Evolutionary conservation across 2,329 filamentous ascomycete genomes (phyloP).

Genomic region (Ophiostoma ulmi): DNA sequence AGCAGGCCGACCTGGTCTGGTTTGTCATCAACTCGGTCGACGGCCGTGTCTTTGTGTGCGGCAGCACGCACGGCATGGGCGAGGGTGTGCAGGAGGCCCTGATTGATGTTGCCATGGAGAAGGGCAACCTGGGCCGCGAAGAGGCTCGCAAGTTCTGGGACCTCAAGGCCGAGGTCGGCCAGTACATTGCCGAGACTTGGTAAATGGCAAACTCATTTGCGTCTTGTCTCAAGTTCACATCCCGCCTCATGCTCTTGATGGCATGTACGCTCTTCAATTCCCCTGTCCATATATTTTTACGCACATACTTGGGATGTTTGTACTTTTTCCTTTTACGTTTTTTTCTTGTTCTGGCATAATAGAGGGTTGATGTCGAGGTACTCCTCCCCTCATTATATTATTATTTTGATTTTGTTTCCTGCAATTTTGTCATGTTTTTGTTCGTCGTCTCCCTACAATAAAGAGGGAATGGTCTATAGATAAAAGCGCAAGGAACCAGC

Average conservation of each 20-base stretch:
- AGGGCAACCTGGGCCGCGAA: conserved; percentile 76
- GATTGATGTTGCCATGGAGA: conserved; percentile 84
- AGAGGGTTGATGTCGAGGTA: neutral
- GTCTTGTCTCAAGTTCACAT: neutral
- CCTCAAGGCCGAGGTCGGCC: conserved; percentile 83
- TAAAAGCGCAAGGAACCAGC: conserved; percentile 2
- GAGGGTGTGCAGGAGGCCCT: conserved; percentile 88
- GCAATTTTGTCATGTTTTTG: neutral
- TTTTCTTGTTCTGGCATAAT: neutral
- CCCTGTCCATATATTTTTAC: conserved; percentile 9
- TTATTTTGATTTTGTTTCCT: neutral
- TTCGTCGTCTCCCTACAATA: neutral
- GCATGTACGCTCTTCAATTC: neutral
- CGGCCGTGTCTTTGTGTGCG: conserved; percentile 92
- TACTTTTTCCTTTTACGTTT: neutral
- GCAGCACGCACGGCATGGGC: conserved; percentile 93
- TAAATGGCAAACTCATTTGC: conserved; percentile 32
- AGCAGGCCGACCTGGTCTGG: conserved; percentile 96
- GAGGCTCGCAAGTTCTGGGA: conserved; percentile 87
- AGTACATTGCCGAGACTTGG: conserved; percentile 88
- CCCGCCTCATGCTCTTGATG: neutral
- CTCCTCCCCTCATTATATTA: neutral
- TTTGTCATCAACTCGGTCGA: conserved; percentile 96
- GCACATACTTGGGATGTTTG: neutral
- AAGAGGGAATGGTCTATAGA: neutral